Evolutionary conservation across 495 filamentous ascomycete genomes (phyloP).

Genomic region (Xylaria curta): DNA sequence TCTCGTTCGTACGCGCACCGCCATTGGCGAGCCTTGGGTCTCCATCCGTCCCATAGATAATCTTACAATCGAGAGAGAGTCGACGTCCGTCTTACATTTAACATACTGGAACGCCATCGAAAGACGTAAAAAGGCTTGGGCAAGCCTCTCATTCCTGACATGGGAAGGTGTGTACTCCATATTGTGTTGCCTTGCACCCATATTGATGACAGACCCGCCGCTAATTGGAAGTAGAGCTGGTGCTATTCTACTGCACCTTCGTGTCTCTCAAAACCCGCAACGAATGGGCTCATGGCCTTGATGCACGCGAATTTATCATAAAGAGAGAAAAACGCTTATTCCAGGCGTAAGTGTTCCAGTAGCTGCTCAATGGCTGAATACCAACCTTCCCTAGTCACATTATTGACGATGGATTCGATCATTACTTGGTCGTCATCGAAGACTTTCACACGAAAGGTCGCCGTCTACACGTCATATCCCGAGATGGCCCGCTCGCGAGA

Average conservation of each 20-base stretch:
- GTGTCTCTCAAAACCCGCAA: constrained; percentile 77
- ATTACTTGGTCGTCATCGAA: constrained; percentile 73
- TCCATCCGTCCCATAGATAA: constrained; percentile 55
- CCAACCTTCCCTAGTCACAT: constrained; percentile 62
- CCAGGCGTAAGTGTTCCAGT: constrained; percentile 62
- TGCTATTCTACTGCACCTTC: constrained; percentile 79
- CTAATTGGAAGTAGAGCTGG: constrained; percentile 60
- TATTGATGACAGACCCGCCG: background rate
- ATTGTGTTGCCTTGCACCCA: background rate
- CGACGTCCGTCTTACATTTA: constrained; percentile 52
- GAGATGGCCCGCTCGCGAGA: constrained; percentile 54
- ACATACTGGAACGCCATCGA: constrained; percentile 55
- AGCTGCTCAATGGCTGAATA: constrained; percentile 28
- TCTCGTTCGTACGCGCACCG: constrained; percentile 34
- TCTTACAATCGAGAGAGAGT: constrained; percentile 55
- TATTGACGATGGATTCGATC: constrained; percentile 70
- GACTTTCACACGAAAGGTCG: constrained; percentile 69
- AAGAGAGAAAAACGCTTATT: constrained; percentile 69
- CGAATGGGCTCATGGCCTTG: constrained; percentile 53
- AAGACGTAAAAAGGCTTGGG: constrained; percentile 55
- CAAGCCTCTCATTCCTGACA: constrained; percentile 57
- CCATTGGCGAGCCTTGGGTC: constrained; percentile 44
- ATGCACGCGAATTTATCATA: constrained; percentile 65
- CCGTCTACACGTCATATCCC: constrained; percentile 58
- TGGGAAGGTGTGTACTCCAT: constrained; percentile 57